Evolutionary conservation across 1,284 basidiomycete genomes (phyloP).

Genomic region (Ceratobasidium sp.): DNA sequence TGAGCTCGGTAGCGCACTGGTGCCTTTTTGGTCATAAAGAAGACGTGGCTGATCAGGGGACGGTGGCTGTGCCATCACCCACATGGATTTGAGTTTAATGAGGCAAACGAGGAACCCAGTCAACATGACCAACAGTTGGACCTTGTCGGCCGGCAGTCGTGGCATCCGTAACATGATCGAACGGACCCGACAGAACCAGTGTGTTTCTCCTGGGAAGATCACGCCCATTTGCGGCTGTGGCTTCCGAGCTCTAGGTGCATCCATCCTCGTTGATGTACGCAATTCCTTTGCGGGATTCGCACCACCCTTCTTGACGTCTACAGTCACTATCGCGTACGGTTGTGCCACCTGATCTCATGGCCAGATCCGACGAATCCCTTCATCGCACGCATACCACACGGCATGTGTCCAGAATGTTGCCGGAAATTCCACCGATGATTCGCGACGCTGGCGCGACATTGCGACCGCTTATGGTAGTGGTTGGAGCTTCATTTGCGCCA

Average conservation of each 20-base stretch:
- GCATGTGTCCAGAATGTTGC: not conserved
- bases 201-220: not conserved
- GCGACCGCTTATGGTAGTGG: slow-evolving; percentile 23
- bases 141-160: not conserved
- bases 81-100: slow-evolving; percentile 20
- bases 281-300: not conserved
- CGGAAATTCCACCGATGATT: slow-evolving; percentile 20
- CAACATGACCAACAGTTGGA: slow-evolving; percentile 10
- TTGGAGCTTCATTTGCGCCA: not conserved
- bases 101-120: slow-evolving; percentile 16
- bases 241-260: slow-evolving; percentile 16
- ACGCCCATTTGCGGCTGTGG: slow-evolving; percentile 5
- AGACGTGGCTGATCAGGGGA: slow-evolving; percentile 2
- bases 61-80: not conserved
- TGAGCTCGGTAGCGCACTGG: slow-evolving; percentile 1
- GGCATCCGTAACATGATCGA: slow-evolving; percentile 6
- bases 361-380: slow-evolving; percentile 14
- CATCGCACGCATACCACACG: not conserved
- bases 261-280: slow-evolving; percentile 9
- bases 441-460: slow-evolving; percentile 15
- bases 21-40: too few species aligned
- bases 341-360: slow-evolving; percentile 7
- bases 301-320: slow-evolving; percentile 14
- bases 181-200: not conserved
- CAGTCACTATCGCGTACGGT: not conserved